These are phyloP conservation scores for Fusarium drepaniforme DNA, from an alignment of 2,329 filamentous ascomycete species.

Conservation along the genomic window DNA sequence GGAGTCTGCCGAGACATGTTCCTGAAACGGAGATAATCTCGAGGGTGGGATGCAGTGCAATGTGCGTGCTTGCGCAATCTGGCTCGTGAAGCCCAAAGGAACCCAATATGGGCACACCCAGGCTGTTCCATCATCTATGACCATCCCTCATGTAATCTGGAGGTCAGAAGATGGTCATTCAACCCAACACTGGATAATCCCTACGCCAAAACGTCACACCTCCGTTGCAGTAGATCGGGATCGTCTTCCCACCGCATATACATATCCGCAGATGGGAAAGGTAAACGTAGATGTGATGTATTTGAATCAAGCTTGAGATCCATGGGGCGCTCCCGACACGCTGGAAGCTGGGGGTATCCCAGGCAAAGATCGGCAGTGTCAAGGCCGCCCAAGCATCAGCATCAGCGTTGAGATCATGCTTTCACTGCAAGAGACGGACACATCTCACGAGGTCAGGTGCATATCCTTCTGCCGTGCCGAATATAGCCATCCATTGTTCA, in stretches of 20 bases:
- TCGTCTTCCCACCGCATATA: not conserved
- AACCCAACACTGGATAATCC: not conserved
- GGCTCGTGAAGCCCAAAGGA: not conserved
- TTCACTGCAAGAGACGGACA: not conserved
- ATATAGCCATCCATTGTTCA: not conserved
- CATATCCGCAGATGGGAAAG: not conserved
- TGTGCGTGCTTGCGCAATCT: slow-evolving; percentile 5
- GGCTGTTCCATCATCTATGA: slow-evolving; percentile 6
- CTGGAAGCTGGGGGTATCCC: slow-evolving; percentile 22
- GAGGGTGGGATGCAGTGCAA: not conserved
- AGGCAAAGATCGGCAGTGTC: slow-evolving; percentile 14
- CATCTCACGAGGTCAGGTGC: slow-evolving; percentile 3
- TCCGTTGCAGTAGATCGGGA: not conserved
- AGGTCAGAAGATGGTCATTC: not conserved
- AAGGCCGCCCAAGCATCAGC: not conserved
- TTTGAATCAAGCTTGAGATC: not conserved
- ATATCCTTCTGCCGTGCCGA: not conserved
- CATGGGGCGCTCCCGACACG: slow-evolving; percentile 5
- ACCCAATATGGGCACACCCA: not conserved
- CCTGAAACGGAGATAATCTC: not conserved
- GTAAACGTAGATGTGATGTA: slow-evolving; percentile 6
- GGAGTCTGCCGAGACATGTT: slow-evolving; percentile 7
- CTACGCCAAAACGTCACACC: not conserved
- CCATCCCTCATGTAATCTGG: not conserved
- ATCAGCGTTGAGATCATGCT: not conserved